Percentiles rank a stretch among this genome's conserved stretches.
phyloP scores from a whole-genome alignment of 257 asterid genomes.

The Solanum chilense region DNA sequence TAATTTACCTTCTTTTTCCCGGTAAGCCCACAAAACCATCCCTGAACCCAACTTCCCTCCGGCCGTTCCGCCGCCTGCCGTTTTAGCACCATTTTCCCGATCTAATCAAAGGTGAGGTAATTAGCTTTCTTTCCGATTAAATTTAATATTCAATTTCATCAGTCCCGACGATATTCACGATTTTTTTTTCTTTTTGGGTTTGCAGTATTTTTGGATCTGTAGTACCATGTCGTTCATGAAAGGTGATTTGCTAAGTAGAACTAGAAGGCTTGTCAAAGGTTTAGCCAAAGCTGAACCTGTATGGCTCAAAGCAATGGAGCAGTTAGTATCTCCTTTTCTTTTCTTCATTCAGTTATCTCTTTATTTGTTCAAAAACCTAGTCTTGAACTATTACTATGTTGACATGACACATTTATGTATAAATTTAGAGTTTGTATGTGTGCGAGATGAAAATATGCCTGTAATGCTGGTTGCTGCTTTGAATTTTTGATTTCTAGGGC shows the following conservation, averaged over 20 bases:
- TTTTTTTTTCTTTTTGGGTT: background rate
- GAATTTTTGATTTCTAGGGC: constrained; percentile 31
- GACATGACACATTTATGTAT: background rate
- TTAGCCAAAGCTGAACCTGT: constrained; percentile 71
- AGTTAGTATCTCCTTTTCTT: constrained; percentile 8
- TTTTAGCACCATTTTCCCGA: background rate
- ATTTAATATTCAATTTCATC: background rate
- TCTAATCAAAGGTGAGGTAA: background rate
- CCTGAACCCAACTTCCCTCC: background rate
- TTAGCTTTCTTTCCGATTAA: background rate
- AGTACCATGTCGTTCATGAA: constrained; percentile 65
- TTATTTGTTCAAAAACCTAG: background rate
- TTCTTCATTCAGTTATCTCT: background rate
- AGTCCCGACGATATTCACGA: background rate
- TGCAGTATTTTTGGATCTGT: background rate
- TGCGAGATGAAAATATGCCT: background rate
- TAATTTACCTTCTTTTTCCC: background rate
- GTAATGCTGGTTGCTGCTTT: background rate
- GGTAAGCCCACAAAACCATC: background rate
- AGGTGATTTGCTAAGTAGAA: constrained; percentile 69
- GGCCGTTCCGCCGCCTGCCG: background rate
- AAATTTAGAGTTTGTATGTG: background rate
- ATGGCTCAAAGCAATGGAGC: constrained; percentile 98
- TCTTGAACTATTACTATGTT: background rate
- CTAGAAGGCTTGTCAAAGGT: constrained; percentile 85